phyloP scores from a whole-genome alignment of 2,329 filamentous ascomycete genomes.

The Fusarium fujikuroi region DNA sequence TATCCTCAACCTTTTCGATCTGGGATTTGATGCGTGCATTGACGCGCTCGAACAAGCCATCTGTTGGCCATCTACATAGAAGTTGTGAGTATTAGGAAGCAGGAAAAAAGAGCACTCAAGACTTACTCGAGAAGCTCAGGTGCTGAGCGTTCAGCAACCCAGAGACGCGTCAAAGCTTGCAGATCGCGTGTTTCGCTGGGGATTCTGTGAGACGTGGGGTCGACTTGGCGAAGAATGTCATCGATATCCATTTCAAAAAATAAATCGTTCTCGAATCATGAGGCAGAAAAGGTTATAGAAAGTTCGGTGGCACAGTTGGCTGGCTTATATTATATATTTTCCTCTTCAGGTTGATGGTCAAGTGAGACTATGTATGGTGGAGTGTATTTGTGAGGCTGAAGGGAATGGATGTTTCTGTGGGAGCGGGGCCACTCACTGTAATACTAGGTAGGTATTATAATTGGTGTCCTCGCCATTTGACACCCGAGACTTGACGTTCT shows the following conservation, averaged over 20 bases:
- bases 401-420: slow-evolving; percentile 24
- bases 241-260: slow-evolving; percentile 74
- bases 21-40: slow-evolving; percentile 76
- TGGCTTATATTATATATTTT: background rate
- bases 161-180: slow-evolving; percentile 88
- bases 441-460: background rate
- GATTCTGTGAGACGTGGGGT: slow-evolving; percentile 65
- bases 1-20: slow-evolving; percentile 77
- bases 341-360: background rate
- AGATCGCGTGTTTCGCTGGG: slow-evolving; percentile 77
- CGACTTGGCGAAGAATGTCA: slow-evolving; percentile 80
- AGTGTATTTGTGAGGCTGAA: slow-evolving; percentile 5
- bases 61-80: slow-evolving; percentile 74
- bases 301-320: background rate
- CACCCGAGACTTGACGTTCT: background rate
- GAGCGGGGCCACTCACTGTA: slow-evolving; percentile 19
- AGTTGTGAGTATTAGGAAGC: background rate
- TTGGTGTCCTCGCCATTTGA: background rate
- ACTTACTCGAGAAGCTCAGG: slow-evolving; percentile 85
- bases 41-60: slow-evolving; percentile 82
- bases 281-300: background rate
- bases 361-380: slow-evolving; percentile 23
- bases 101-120: background rate
- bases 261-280: background rate
- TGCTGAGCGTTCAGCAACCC: slow-evolving; percentile 90